Base-by-base conservation (phyloP, 1,284 basidiomycete genomes). In the Taiwanofungus camphoratus region DNA sequence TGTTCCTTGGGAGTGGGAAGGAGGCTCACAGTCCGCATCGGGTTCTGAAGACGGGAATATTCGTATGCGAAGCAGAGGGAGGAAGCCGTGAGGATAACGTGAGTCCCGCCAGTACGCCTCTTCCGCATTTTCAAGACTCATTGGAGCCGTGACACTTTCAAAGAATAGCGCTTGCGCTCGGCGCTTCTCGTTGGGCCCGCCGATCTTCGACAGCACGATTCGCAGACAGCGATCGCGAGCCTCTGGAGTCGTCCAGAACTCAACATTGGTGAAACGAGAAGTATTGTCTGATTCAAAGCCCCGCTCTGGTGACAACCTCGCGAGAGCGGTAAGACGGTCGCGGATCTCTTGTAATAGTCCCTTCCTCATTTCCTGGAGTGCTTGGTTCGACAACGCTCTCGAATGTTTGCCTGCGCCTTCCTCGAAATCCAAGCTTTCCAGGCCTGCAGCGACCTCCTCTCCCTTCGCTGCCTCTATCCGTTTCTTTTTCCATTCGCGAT, bases 231-330 rank as follows among this genome's bases (percentile, higher is more conserved):
- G 74, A 41, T 76, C 74, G 27, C 79, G 73, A 1, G 87, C 87
- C 56, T 89, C 85, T 3, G 62, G 60, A 0, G 87, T 91, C 1
- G 87, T 82, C 85, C 87, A 92, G 48, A 92, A 89, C 46, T 78
- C 72, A 4, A 84, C 64, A 5, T 15, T 19, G 30, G 36, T 40
- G 19, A 22, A n/a, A 3, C 18, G 9, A 16, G 8, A 46, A 39
- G 18, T 23, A 3, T 12, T 8, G 30, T 5, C 11, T 19, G 32
- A 19, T 18, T 15, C 4, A 18, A 20, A 20, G n/a, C 4, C 4
- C 7, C 12, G 18, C 6, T 23, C 15, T 27, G 3, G 37, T 15
- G 12, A 38, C 38, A 0, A 45, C 40, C 2, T 44, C 33, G 4
- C 27, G 3, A 59, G 38, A 11, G 52, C 33, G 0, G 55, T 46